Evolutionary conservation across 768 basidiomycete species (phyloP).

Genomic region (Collybia mongolica): DNA sequence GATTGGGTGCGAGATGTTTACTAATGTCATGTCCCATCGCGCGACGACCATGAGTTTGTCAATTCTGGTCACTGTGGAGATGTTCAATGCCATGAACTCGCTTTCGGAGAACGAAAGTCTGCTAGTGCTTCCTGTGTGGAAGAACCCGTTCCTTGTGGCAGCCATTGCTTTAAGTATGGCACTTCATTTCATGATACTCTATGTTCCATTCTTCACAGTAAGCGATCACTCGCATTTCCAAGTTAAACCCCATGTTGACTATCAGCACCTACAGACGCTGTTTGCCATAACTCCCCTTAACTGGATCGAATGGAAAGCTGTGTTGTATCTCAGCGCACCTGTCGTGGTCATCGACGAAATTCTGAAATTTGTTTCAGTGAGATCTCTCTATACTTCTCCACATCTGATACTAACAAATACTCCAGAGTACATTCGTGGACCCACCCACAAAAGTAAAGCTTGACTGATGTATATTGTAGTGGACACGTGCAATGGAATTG

Average conservation of each 20-base stretch:
- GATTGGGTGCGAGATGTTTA: conserved; percentile 96
- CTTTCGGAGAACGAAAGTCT: conserved; percentile 96
- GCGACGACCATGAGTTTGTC: conserved; percentile 97
- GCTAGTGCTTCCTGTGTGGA: conserved; percentile 87
- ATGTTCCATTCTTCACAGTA: conserved; percentile 95
- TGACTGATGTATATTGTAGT: conserved; percentile 30
- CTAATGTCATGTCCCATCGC: conserved; percentile 76
- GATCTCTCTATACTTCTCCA: conserved; percentile 19
- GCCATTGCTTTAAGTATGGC: conserved; percentile 91
- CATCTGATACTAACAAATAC: neutral
- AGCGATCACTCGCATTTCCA: conserved; percentile 24
- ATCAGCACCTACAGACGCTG: conserved; percentile 48
- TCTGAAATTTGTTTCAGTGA: conserved; percentile 79
- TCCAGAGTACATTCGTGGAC: conserved; percentile 55
- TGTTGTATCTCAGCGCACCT: conserved; percentile 83
- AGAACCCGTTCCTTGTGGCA: conserved; percentile 88
- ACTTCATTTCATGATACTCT: conserved; percentile 92
- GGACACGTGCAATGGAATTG: conserved; percentile 15
- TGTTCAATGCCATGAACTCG: conserved; percentile 99
- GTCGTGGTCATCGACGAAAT: conserved; percentile 89
- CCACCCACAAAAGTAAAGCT: conserved; percentile 53
- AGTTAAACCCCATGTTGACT: neutral
- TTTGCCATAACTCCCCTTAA: conserved; percentile 95
- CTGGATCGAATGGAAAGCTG: conserved; percentile 94
- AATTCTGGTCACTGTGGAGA: conserved; percentile 93